Percentiles rank a stretch among this genome's conserved stretches.
phyloP scores from a whole-genome alignment of 2,329 filamentous ascomycete species.

The Bipolaris zeicola region DNA sequence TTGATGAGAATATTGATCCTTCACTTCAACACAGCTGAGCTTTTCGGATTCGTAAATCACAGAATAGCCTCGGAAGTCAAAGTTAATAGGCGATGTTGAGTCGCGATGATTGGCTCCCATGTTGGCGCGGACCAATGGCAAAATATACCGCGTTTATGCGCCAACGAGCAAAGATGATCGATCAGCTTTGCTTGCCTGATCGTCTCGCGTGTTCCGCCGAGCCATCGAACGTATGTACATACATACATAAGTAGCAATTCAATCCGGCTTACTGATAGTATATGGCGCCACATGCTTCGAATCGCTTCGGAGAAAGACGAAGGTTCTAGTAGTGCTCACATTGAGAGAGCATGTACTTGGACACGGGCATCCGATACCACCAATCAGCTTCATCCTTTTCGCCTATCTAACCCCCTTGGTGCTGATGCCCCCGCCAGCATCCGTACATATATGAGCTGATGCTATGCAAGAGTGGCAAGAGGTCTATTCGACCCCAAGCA shows the following conservation, averaged over 20 bases:
- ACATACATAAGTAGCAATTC: neutral
- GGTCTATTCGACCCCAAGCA: neutral
- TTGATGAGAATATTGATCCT: neutral
- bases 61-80: neutral
- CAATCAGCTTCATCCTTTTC: neutral
- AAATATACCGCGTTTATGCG: neutral
- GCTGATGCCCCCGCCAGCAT: neutral
- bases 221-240: neutral
- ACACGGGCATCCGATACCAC: neutral
- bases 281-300: neutral
- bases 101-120: neutral
- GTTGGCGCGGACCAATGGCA: constrained; percentile 8
- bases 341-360: neutral
- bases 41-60: neutral
- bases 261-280: neutral
- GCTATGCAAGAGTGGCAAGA: neutral
- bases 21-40: neutral
- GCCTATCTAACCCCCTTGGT: neutral
- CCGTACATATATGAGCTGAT: neutral
- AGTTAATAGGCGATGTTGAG: constrained; percentile 6
- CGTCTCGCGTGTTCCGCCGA: neutral
- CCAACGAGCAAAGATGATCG: neutral
- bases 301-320: neutral
- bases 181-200: neutral
- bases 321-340: neutral